Evolutionary conservation across 1,284 basidiomycete species (phyloP), one percentile per base, ranked within the genome.

Genomic region (Golubevia sp.): DNA sequence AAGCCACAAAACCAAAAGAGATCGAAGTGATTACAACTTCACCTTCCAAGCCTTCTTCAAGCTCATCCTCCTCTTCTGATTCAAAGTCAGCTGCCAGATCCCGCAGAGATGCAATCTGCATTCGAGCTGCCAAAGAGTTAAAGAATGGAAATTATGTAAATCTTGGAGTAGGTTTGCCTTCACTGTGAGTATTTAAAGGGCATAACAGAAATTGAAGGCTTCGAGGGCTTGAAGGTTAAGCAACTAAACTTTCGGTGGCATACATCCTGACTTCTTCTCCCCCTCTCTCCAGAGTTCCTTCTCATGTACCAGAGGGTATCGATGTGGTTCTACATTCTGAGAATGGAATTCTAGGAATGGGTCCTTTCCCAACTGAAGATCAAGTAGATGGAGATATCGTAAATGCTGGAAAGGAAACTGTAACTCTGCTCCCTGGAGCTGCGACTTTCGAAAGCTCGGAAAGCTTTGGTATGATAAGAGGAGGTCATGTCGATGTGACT

Each of bases 351-450:
- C 63, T 82, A 1, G 79, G 79, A 23, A 75, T 78, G 67, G 79
- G 79, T 8, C 79, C 79, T 0, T 82, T 79, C 58, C 79, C 79
- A 4, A 64, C 64, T 5, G 52, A 65, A 26, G 60, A 55, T 13
- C 60, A 75, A 23, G 38, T 76, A 0, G 76, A 83, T 63, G 70
- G 81, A 1, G 84, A 85, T 70, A 79, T 85, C 49, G 74, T 85
- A 73, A 85, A 85, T 79, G 96, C 95, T 54, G 95, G 95, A 49
- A 98, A 98, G 84, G 94, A 98, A 85, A 97, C 95, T 3, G 79
- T 81, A 6, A 82, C 79, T 0, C 64, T 76, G 1, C 58, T 82
- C 7, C 79, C 78, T 7, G 79, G 78, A 13, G 76, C 75, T 0
- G 51, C 70, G 15, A 70, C 72, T 0, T 82, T 82, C 48, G 75